These are phyloP conservation scores for Syncephalastrum racemosum DNA, from an alignment of 371 early-diverging fungal species.

Conservation along the genomic window DNA sequence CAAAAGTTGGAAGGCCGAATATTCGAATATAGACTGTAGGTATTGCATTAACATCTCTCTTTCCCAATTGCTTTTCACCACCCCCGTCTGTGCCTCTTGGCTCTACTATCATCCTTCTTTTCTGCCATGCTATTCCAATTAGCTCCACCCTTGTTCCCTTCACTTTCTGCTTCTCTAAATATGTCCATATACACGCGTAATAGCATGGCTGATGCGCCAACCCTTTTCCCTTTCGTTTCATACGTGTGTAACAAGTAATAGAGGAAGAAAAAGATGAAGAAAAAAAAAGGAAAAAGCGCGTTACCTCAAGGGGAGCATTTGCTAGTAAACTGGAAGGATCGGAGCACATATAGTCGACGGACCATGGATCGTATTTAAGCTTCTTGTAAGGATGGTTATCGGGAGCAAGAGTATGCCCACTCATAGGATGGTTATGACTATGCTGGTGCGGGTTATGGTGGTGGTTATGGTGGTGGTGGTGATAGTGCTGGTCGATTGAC, in stretches of 20 bases:
- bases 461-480: neutral
- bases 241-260: too few species aligned
- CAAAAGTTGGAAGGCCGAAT: conserved; percentile 38
- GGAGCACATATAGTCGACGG: conserved; percentile 29
- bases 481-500: neutral
- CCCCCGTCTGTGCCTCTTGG: too few species aligned
- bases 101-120: conserved; percentile 1
- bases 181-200: conserved; percentile 1
- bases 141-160: neutral
- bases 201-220: too few species aligned
- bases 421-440: conserved; percentile 1
- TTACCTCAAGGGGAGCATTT: conserved; percentile 40
- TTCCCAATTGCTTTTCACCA: too few species aligned
- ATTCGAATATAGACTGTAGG: conserved; percentile 35
- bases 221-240: too few species aligned
- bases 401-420: neutral
- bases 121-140: neutral
- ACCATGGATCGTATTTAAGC: conserved; percentile 26
- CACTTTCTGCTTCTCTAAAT: conserved; percentile 1
- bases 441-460: neutral
- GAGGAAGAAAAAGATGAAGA: too few species aligned
- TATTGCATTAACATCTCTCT: too few species aligned
- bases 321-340: conserved; percentile 36
- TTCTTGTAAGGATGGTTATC: conserved; percentile 27
- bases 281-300: too few species aligned